Percentiles rank a stretch among this genome's conserved stretches.
Conservation (phyloP, 495 filamentous ascomycete genomes). For the Pyrenula massariospora region DNA sequence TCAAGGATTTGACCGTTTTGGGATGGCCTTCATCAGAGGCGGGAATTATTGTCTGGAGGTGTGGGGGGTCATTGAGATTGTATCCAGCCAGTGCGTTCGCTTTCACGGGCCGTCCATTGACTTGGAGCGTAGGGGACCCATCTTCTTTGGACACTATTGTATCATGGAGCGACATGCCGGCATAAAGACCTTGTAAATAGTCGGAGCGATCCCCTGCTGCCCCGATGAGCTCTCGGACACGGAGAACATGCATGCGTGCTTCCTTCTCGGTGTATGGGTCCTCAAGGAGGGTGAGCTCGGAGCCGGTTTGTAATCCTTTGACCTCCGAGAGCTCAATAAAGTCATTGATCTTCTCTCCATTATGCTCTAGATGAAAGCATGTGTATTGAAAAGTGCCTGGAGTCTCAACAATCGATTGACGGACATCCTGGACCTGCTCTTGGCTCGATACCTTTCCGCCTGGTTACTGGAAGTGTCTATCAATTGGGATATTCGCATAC, state of each 20-base stretch:
- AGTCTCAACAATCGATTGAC: constrained; percentile 88
- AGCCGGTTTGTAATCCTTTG: constrained; percentile 57
- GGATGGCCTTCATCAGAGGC: constrained; percentile 50
- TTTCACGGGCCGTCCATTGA: constrained; percentile 18
- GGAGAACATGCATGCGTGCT: constrained; percentile 83
- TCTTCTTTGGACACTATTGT: constrained; percentile 41
- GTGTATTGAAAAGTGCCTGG: constrained; percentile 94
- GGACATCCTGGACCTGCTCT: constrained; percentile 95
- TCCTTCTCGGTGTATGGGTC: constrained; percentile 99
- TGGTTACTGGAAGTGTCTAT: neutral
- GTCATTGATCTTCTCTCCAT: constrained; percentile 81
- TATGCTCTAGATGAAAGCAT: constrained; percentile 93
- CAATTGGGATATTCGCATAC: constrained; percentile 28
- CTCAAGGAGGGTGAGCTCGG: constrained; percentile 72
- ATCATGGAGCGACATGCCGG: constrained; percentile 84
- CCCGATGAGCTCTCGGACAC: constrained; percentile 84
- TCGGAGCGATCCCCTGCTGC: constrained; percentile 82
- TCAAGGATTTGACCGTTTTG: constrained; percentile 80
- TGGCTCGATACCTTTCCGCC: constrained; percentile 65
- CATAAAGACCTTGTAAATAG: constrained; percentile 71
- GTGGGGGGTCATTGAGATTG: constrained; percentile 57
- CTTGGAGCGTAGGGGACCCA: constrained; percentile 26
- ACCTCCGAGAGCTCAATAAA: constrained; percentile 90
- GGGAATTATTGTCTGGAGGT: constrained; percentile 61
- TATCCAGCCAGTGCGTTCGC: constrained; percentile 54